phyloP scores from a whole-genome alignment of 148 eudicot species.

The Rhododendron kiyosumense region DNA sequence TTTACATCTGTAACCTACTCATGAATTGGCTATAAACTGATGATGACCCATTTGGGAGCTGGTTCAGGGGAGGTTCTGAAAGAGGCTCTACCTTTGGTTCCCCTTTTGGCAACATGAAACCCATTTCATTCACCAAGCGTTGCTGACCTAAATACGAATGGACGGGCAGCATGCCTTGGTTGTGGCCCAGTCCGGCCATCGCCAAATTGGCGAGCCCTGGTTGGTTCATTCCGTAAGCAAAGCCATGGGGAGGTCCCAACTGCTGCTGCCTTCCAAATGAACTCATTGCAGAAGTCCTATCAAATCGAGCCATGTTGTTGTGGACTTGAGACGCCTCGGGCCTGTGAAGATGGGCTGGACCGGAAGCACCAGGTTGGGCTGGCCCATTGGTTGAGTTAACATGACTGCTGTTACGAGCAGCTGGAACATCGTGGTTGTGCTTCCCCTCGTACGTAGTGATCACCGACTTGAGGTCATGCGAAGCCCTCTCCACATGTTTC shows the following conservation, averaged over 20 bases:
- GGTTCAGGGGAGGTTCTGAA: conserved; percentile 29
- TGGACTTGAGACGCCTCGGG: conserved; percentile 34
- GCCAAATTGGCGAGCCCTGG: conserved; percentile 28
- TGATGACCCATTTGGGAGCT: conserved; percentile 15
- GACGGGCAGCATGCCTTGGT: conserved; percentile 21
- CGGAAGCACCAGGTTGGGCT: conserved; percentile 12
- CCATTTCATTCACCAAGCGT: conserved; percentile 27
- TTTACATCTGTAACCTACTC: conserved; percentile 43
- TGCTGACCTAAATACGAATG: conserved; percentile 26
- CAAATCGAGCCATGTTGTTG: conserved; percentile 29
- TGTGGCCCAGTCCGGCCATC: conserved; percentile 27
- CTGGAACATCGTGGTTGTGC: conserved; percentile 68
- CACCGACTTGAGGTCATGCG: conserved; percentile 59
- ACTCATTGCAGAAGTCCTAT: conserved; percentile 26
- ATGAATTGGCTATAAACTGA: conserved; percentile 39
- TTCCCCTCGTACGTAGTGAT: conserved; percentile 67
- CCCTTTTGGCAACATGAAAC: conserved; percentile 33
- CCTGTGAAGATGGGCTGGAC: conserved; percentile 26
- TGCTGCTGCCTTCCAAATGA: conserved; percentile 29
- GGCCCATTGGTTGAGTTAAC: conserved; percentile 20
- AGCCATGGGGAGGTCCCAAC: conserved; percentile 31
- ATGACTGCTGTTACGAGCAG: conserved; percentile 58
- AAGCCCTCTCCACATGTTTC: conserved; percentile 68
- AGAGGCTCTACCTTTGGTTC: conserved; percentile 45
- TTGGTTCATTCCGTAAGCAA: conserved; percentile 37